These are phyloP conservation scores for Cryptococcus neoformans DNA, from an alignment of 1,284 basidiomycete genomes.

Conservation along the genomic window DNA sequence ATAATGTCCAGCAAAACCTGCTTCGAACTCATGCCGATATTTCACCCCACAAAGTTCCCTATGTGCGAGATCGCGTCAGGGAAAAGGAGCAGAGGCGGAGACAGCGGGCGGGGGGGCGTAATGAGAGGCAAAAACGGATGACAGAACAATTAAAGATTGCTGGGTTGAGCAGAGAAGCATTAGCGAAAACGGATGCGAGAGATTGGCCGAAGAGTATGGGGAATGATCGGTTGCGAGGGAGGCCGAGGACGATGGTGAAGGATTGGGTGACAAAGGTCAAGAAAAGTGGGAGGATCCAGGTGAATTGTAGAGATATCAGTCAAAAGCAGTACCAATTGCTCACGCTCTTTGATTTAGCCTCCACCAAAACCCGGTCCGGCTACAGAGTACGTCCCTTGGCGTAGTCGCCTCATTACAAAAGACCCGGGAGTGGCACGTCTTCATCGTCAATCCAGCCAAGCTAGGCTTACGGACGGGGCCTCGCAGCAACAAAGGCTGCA, in stretches of 20 bases:
- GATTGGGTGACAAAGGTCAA: slow-evolving; percentile 7
- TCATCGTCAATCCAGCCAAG: background rate
- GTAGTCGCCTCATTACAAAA: background rate
- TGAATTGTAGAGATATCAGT: background rate
- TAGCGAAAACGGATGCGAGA: background rate
- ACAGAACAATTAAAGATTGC: background rate
- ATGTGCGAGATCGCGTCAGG: background rate
- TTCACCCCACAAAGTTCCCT: background rate
- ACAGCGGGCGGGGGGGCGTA: slow-evolving; percentile 1
- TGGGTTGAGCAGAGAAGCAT: slow-evolving; percentile 1
- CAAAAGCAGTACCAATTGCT: background rate
- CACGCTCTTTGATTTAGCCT: background rate
- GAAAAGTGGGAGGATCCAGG: background rate
- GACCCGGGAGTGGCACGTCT: background rate
- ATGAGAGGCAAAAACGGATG: slow-evolving; percentile 1
- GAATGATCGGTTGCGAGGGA: background rate
- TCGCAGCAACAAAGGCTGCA: background rate
- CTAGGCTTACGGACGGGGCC: background rate
- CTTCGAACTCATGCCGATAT: too few species aligned
- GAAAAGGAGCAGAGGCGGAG: slow-evolving; percentile 11
- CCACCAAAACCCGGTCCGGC: background rate
- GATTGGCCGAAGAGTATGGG: slow-evolving; percentile 4
- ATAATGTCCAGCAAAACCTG: background rate
- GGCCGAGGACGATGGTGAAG: slow-evolving; percentile 1
- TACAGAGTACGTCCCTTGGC: background rate